phyloP scores from a whole-genome alignment of 129 eudicot species.

The Glebionis coronaria region DNA sequence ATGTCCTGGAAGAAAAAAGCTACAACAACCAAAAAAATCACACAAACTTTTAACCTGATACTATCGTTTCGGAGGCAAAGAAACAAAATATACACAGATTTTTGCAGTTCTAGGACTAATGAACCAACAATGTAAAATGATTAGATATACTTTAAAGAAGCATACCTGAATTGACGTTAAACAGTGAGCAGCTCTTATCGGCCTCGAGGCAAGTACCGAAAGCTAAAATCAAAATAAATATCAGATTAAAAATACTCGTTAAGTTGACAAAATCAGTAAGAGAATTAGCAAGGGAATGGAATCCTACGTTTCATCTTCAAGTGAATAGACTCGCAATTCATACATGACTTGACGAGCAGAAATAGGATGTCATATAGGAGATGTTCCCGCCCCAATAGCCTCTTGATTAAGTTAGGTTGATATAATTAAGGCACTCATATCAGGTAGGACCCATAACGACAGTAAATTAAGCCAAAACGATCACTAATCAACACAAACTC shows the following conservation, averaged over 20 bases:
- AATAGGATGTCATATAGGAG: conserved; percentile 74
- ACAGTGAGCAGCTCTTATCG: conserved; percentile 76
- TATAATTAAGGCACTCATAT: too few relatives aligned
- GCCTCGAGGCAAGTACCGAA: conserved; percentile 59
- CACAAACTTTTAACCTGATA: background rate
- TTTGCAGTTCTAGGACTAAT: background rate
- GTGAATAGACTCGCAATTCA: conserved; percentile 67
- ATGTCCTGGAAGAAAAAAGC: background rate
- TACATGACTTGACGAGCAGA: conserved; percentile 64
- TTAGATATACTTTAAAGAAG: background rate
- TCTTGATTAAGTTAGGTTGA: conserved; percentile 42
- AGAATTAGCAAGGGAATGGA: background rate
- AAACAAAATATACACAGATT: background rate
- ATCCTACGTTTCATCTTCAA: conserved; percentile 56
- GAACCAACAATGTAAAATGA: background rate
- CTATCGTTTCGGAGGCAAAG: background rate
- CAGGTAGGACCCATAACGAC: too few relatives aligned
- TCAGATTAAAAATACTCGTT: conserved; percentile 5
- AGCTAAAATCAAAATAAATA: conserved; percentile 35
- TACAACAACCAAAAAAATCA: background rate
- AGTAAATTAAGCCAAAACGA: too few relatives aligned
- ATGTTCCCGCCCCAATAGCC: conserved; percentile 48
- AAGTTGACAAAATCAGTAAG: background rate
- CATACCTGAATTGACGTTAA: conserved; percentile 68
- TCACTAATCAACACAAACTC: too few relatives aligned